phyloP scores from a whole-genome alignment of 2,329 filamentous ascomycete species.

The Aspergillus vadensis region DNA sequence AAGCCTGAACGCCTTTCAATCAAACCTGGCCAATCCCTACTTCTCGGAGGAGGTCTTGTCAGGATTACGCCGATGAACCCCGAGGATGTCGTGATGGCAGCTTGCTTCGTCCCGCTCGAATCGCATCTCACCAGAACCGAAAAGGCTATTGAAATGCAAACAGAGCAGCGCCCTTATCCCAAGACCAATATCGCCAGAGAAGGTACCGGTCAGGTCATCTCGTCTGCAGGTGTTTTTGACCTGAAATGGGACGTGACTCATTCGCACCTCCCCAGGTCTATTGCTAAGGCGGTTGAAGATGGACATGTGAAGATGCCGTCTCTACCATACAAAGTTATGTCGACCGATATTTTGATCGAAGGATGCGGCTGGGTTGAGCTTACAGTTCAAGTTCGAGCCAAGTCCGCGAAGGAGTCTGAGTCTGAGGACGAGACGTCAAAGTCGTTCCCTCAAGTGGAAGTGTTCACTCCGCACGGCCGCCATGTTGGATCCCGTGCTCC shows the following conservation, averaged over 20 bases:
- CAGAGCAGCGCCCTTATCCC: slow-evolving; percentile 60
- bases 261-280: slow-evolving; percentile 72
- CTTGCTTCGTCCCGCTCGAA: slow-evolving; percentile 79
- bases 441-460: slow-evolving; percentile 68
- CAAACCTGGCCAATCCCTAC: slow-evolving; percentile 74
- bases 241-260: slow-evolving; percentile 83
- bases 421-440: slow-evolving; percentile 31
- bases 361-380: slow-evolving; percentile 93
- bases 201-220: slow-evolving; percentile 60
- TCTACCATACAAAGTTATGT: slow-evolving; percentile 77
- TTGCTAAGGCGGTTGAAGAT: slow-evolving; percentile 65
- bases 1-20: slow-evolving; percentile 72
- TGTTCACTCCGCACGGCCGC: slow-evolving; percentile 82
- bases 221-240: slow-evolving; percentile 72
- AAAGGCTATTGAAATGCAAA: slow-evolving; percentile 76
- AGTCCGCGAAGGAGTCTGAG: slow-evolving; percentile 29
- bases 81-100: slow-evolving; percentile 70
- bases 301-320: slow-evolving; percentile 53
- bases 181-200: slow-evolving; percentile 66
- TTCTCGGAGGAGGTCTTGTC: slow-evolving; percentile 83
- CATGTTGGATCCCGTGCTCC: slow-evolving; percentile 60
- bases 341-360: slow-evolving; percentile 84
- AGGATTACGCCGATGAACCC: slow-evolving; percentile 76
- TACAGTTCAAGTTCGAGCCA: slow-evolving; percentile 66
- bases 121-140: slow-evolving; percentile 76